phyloP scores from a whole-genome alignment of 2,329 filamentous ascomycete genomes.

The Didymella glomerata region DNA sequence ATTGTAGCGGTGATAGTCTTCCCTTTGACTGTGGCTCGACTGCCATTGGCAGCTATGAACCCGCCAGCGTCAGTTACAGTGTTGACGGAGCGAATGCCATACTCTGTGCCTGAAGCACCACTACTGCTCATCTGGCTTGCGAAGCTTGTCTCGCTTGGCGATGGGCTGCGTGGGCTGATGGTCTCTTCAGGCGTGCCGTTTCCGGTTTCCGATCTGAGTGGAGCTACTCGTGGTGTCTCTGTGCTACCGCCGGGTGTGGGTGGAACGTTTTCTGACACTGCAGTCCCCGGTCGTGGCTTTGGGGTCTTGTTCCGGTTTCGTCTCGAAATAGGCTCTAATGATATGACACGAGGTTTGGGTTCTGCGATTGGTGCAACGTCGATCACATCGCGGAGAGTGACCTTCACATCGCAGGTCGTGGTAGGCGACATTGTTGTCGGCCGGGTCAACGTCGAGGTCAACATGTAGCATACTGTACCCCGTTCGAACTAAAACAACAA shows the following conservation, averaged over 20 bases:
- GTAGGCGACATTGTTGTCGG: conserved; percentile 86
- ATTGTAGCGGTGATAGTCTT: conserved; percentile 84
- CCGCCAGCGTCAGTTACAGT: conserved; percentile 60
- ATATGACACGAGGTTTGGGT: conserved; percentile 83
- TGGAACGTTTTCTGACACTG: conserved; percentile 21
- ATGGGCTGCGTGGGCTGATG: conserved; percentile 53
- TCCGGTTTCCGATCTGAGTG: conserved; percentile 35
- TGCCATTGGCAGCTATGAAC: conserved; percentile 53
- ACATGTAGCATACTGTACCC: conserved; percentile 89
- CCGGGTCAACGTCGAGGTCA: conserved; percentile 87
- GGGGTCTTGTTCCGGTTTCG: conserved; percentile 67
- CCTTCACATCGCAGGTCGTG: conserved; percentile 79
- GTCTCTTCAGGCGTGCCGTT: conserved; percentile 41
- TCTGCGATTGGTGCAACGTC: conserved; percentile 79
- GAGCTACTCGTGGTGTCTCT: conserved; percentile 33
- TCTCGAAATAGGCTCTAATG: conserved; percentile 84
- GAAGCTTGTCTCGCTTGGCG: conserved; percentile 58
- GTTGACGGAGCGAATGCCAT: conserved; percentile 51
- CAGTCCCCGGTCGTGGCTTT: conserved; percentile 34
- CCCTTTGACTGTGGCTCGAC: conserved; percentile 67
- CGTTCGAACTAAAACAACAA: conserved; percentile 79
- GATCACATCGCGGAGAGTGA: conserved; percentile 81
- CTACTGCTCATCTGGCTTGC: conserved; percentile 67
- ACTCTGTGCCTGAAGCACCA: conserved; percentile 53
- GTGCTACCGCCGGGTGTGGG: conserved; percentile 26